phyloP scores from a whole-genome alignment of 2,329 filamentous ascomycete species.

The Aspergillus clavatus region DNA sequence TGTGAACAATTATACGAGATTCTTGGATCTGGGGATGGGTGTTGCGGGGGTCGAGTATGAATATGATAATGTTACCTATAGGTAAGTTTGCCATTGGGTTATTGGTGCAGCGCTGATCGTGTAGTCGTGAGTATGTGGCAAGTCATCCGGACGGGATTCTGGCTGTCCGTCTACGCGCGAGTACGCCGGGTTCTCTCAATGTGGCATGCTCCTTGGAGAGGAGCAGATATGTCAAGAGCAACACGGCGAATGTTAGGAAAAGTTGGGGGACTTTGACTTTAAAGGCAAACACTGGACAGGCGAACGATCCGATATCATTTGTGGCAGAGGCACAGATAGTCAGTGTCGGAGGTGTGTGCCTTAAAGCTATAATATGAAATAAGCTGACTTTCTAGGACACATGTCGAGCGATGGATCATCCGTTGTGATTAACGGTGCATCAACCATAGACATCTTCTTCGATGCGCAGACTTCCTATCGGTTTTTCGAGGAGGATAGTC shows the following conservation, averaged over 20 bases:
- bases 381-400: not conserved
- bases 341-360: not conserved
- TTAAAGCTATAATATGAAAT: accelerated
- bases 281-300: not conserved
- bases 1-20: constrained; percentile 6
- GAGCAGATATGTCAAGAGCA: not conserved
- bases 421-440: not conserved
- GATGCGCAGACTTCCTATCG: constrained; percentile 10
- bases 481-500: not conserved
- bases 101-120: not conserved
- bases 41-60: constrained; percentile 5
- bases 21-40: constrained; percentile 6
- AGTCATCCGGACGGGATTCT: constrained; percentile 10
- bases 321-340: not conserved
- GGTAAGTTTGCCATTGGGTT: not conserved
- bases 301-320: constrained; percentile 2
- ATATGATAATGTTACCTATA: constrained; percentile 3
- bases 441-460: constrained; percentile 5
- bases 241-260: not conserved
- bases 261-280: not conserved
- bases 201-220: constrained; percentile 3
- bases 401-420: not conserved
- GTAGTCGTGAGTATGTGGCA: constrained; percentile 12
- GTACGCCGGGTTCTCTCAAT: not conserved
- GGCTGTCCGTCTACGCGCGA: constrained; percentile 4